A percentile compares a stretch with the other conserved stretches of the same genome.
Conservation (phyloP, 192 early-diverging fungal species). For the Linnemannia schmuckeri region DNA sequence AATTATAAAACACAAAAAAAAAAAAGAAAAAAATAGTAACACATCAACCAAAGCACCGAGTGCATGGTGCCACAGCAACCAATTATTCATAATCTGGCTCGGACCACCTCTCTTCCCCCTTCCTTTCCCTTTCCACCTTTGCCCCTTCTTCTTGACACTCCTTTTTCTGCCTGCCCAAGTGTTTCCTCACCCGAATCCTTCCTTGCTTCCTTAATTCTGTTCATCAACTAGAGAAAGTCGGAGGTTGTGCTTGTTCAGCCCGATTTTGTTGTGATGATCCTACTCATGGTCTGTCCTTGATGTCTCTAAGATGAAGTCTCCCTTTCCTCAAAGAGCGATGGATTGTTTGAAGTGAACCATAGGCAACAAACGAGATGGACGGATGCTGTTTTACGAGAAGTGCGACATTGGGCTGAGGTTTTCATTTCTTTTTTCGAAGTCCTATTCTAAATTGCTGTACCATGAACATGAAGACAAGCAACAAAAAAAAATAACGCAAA, state of each 20-base stretch:
- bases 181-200: background rate
- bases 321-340: background rate
- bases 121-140: background rate
- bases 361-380: background rate
- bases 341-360: background rate
- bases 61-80: slow-evolving; percentile 10
- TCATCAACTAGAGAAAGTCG: background rate
- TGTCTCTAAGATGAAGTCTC: background rate
- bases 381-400: background rate
- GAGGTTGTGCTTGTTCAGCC: background rate
- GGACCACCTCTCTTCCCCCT: background rate
- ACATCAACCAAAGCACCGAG: background rate
- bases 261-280: background rate
- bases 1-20: background rate
- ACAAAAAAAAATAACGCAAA: background rate
- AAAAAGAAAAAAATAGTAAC: background rate
- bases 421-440: background rate
- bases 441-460: background rate
- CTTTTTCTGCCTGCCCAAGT: background rate
- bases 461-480: background rate
- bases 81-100: background rate
- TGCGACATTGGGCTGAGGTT: background rate
- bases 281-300: background rate
- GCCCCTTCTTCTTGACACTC: background rate
- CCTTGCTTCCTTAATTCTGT: background rate